Percentiles rank a stretch among this genome's conserved stretches.
These are phyloP conservation scores for Debaryomyces castellii DNA, from an alignment of 805 yeast genomes.

Conservation along the genomic window DNA sequence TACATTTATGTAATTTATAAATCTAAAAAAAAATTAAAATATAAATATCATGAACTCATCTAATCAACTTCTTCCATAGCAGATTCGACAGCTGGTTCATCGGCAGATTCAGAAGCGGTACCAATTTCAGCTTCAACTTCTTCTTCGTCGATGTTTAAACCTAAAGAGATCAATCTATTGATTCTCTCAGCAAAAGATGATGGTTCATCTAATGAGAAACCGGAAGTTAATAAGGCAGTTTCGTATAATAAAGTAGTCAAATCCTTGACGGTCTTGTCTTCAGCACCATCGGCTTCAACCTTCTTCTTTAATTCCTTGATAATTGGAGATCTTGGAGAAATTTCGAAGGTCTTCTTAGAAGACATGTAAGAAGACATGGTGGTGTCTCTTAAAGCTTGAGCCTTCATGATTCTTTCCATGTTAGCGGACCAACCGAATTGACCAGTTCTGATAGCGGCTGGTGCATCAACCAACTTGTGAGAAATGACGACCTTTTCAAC, in stretches of 20 bases:
- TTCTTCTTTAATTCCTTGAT: constrained; percentile 93
- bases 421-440: constrained; percentile 99
- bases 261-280: constrained; percentile 98
- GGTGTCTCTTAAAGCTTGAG: constrained; percentile 98
- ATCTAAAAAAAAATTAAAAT: neutral
- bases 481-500: constrained; percentile 99
- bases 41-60: constrained; percentile 7
- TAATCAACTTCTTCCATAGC: constrained; percentile 99
- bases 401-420: constrained; percentile 99
- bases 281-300: constrained; percentile 96
- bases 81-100: constrained; percentile 79
- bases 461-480: constrained; percentile 95
- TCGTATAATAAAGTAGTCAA: constrained; percentile 94
- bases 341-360: constrained; percentile 98
- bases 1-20: neutral
- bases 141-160: constrained; percentile 95
- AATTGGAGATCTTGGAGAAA: constrained; percentile 94
- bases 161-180: constrained; percentile 96
- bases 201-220: constrained; percentile 99
- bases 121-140: constrained; percentile 44
- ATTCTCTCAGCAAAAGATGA: constrained; percentile 95
- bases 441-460: constrained; percentile 99
- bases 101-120: constrained; percentile 45
- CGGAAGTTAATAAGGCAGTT: constrained; percentile 97
- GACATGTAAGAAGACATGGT: constrained; percentile 99